Conservation (phyloP, 176 grass and related monocot species). For the Carex myosuroides region DNA sequence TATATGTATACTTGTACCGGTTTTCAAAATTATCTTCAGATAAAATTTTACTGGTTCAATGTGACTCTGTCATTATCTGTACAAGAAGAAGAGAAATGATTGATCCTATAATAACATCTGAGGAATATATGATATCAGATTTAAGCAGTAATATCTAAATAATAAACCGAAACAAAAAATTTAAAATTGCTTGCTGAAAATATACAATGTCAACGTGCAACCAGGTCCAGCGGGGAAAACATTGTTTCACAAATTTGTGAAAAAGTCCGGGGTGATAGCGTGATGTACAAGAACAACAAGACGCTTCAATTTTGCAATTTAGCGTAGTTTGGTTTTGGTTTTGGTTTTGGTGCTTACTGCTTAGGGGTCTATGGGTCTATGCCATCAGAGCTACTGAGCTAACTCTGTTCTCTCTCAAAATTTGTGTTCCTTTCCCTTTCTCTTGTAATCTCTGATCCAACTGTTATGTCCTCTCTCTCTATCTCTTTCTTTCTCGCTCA, state of each 20-base stretch:
- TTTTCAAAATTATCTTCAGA: no score
- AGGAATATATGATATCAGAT: no score
- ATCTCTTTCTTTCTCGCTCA: not conserved
- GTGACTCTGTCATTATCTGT: no score
- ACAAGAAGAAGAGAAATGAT: no score
- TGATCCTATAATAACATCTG: no score
- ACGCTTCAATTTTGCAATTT: not conserved
- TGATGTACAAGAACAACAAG: not conserved
- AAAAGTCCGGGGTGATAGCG: not conserved
- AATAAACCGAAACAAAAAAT: no score
- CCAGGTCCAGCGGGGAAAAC: not conserved
- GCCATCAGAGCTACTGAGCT: not conserved
- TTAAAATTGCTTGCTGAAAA: not conserved
- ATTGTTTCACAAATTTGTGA: not conserved
- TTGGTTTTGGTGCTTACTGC: not conserved
- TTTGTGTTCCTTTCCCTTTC: not conserved
- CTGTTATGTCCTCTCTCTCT: constrained; percentile 22
- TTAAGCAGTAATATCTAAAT: not conserved
- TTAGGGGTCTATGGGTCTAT: not conserved
- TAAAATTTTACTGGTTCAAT: no score
- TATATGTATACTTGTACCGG: no score
- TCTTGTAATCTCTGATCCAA: constrained; percentile 22
- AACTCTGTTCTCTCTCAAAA: constrained; percentile 6
- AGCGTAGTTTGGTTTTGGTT: not conserved
- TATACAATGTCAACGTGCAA: not conserved